Evolutionary conservation across 208 protist species (phyloP), one percentile per base, ranked within the genome.

Genomic region (Acanthamoeba sp.): DNA sequence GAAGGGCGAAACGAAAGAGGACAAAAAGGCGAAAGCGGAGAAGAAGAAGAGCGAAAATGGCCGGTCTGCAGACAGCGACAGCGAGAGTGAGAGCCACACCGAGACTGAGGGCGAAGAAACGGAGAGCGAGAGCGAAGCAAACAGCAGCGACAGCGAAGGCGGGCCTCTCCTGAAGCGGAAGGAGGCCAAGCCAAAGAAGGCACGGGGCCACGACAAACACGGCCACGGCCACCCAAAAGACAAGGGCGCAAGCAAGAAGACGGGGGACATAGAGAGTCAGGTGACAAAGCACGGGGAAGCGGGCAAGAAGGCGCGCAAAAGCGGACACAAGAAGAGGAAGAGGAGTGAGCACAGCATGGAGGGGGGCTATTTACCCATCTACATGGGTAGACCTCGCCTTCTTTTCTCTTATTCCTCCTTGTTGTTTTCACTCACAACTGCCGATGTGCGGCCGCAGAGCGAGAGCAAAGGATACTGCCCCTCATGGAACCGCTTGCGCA

Each of bases 291-390:
- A 32, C 32, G 34, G 16, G 34, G 34, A 29, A 36, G 64, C 32
- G n/a, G 34, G 48, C 34, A 80, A 80, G 69, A 76, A 76, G 29
- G 27, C 9, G 36, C 66, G 38, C 66, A 76, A 42, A n/a, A 71
- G 7, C 14, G n/a, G n/a, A n/a, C 38, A 80, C 6, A 80, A 80
- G 38, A 38, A 48, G 59, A 66, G 27, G 59, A 34, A 48, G 34
- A 80, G 69, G 59, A 69, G 4, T 27, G 6, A 18, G 27, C 18
- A 32, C 27, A 7, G 7, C n/a, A 76, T 76, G n/a, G 66, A 76
- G 66, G 29, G 38, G 29, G 66, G 36, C 66, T 76, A 76, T 38
- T n/a, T 76, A 7, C 66, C 66, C n/a, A 80, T 80, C 69, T 80
- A 80, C 34, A 7, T 27, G 20, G 69, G 69, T 80, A 27, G 9